Percentiles rank a stretch among this genome's conserved stretches.
phyloP scores from a whole-genome alignment of 2,329 filamentous ascomycete species.

The Fusarium bactridioides region DNA sequence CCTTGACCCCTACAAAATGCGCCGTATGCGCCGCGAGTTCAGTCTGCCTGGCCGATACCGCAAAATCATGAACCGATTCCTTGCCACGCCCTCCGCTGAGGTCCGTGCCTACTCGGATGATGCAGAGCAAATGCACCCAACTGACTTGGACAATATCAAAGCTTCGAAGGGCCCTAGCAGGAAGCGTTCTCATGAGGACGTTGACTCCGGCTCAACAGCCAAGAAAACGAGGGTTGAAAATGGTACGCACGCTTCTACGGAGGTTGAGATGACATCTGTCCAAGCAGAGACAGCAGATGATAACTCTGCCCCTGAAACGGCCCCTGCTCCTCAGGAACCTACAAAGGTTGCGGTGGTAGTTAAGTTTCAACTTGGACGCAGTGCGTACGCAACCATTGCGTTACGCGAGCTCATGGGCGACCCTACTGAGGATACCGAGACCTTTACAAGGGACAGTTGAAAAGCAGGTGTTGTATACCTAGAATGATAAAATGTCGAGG shows the following conservation, averaged over 20 bases:
- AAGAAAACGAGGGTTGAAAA: slow-evolving; percentile 43
- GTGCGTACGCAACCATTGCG: slow-evolving; percentile 87
- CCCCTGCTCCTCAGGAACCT: slow-evolving; percentile 26
- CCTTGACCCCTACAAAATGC: slow-evolving; percentile 87
- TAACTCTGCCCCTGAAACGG: neutral
- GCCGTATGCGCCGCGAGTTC: slow-evolving; percentile 83
- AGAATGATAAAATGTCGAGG: neutral
- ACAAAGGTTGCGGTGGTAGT: slow-evolving; percentile 70
- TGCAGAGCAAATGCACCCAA: slow-evolving; percentile 86
- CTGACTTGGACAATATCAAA: slow-evolving; percentile 78
- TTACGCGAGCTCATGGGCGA: slow-evolving; percentile 77
- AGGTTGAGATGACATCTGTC: slow-evolving; percentile 27
- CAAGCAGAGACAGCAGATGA: slow-evolving; percentile 15
- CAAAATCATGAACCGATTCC: slow-evolving; percentile 78
- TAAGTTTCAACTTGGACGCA: slow-evolving; percentile 78
- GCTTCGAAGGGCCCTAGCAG: slow-evolving; percentile 42
- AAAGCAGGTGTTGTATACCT: neutral
- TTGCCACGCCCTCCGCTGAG: slow-evolving; percentile 70
- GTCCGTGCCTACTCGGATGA: slow-evolving; percentile 74
- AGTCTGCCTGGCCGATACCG: slow-evolving; percentile 90
- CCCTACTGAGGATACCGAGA: slow-evolving; percentile 38
- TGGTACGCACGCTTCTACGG: neutral
- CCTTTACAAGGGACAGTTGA: neutral
- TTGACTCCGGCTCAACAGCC: slow-evolving; percentile 17
- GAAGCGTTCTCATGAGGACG: slow-evolving; percentile 35